Evolutionary conservation across 441 rosid species (phyloP), one percentile per base, ranked within the genome.

Genomic region (Croton setiger): DNA sequence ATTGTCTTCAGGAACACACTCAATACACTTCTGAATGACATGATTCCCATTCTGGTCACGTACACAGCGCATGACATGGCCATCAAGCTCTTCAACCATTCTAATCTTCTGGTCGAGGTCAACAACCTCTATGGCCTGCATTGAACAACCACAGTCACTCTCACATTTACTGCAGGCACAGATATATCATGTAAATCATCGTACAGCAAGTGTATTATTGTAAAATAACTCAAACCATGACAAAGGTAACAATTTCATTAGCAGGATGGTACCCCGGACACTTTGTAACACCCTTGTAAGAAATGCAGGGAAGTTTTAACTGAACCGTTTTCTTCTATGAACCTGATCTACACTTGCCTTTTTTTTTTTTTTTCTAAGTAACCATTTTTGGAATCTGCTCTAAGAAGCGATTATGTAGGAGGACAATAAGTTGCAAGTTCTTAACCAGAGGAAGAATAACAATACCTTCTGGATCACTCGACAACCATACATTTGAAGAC

Each of bases 401-500:
- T 2, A 27, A 27, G 31, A 27, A 27, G 31, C 31, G 2, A 27
- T 27, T 1, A 27, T 27, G 31, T 27, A 27, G 31, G 2, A 27
- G 31, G 31, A 27, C 31, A 27, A 27, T 27, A 27, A 27, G 31
- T 27, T 27, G 31, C 31, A 27, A 27, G 31, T 27, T 58, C 43
- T 17, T 39, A 23, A 10, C 45, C 37, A 60, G 41, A 48, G 57
- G 12, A 52, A 20, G 53, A 59, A 9, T n/a, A 64, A 64, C 35
- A n/a, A 43, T 76, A 88, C 95, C 92, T 87, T 88, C 69, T 88
- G 95, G 73, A 88, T 87, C 66, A 88, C 95, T 69, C 95, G 90
- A 72, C 94, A 88, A 53, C 94, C 94, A 76, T 89, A 89, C 92
- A 89, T 89, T 76, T 89, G 95, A 71, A 89, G 87, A 80, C 92